Base-by-base conservation (phyloP, 2,329 filamentous ascomycete genomes). In the Tolypocladium ophioglossoides region DNA sequence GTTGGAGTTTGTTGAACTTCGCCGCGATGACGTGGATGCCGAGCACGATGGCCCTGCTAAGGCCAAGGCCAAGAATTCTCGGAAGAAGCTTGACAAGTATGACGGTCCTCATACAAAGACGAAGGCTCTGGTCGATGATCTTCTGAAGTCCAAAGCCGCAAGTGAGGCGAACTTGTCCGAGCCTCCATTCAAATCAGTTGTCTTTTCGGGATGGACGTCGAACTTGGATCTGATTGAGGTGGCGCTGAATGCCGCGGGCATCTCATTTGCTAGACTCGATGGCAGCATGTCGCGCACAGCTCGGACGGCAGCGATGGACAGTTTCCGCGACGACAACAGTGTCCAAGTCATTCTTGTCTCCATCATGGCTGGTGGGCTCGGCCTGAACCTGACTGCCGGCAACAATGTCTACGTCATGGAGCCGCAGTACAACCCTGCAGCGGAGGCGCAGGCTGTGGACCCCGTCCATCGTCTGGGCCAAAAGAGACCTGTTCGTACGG, bases 401-500 rank as follows among this genome's bases (percentile, higher is more conserved):
- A 94, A 85, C 66, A 87, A 82, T 54, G 92, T 95, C 16, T 97
- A 94, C 68, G 87, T 97, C 63, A 97, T 99, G 92, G 94, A 99
- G 68, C 94, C 94, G 6, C 91, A 96, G 66, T 99, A 92, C 74
- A 99, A 99, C 64, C 94, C 94, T 0, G 91, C 91, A 0, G 90
- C 91, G 0, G 92, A 99, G 69, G 89, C 91, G 6, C 94, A 99
- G 71, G 94, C 94, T 2, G 80, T 97, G 9, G 94, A 97, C 67
- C 89, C 94, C 34, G 89, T 99, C 7, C 91, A 96, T 68, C 85
- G 91, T 20, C 76, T 96, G 2, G 91, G 94, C 0, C 94, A 99
- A 74, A 94, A 83, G 62, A 79, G 94, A n/a, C 82, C 85, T 14
- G 94, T 99, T 0, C 80, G 81, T n/a, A 95, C 91, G 2, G 84